Percentiles rank a stretch among this genome's conserved stretches.
These are phyloP conservation scores for Zymoseptoria pseudotritici DNA, from an alignment of 2,329 filamentous ascomycete genomes.

Conservation along the genomic window DNA sequence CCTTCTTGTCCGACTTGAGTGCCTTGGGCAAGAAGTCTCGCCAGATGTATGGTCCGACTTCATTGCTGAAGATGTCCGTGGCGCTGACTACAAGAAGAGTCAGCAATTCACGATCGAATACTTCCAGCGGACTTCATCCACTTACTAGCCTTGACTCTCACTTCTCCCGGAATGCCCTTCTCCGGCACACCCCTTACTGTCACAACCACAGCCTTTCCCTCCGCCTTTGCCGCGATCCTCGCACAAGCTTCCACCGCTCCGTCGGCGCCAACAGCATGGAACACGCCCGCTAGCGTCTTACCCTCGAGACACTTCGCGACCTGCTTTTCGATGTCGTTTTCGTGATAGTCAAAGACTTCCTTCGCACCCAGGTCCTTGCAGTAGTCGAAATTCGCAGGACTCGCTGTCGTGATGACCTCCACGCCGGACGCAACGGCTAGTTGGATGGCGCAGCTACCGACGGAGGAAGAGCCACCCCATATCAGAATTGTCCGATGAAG, in stretches of 20 bases:
- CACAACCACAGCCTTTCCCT: constrained; percentile 26
- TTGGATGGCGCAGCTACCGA: constrained; percentile 46
- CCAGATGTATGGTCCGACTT: constrained; percentile 25
- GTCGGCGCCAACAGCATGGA: constrained; percentile 22
- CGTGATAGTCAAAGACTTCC: constrained; percentile 43
- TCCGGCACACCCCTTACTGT: constrained; percentile 20
- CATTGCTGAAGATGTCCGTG: constrained; percentile 19
- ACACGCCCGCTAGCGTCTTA: constrained; percentile 27
- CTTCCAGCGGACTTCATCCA: neutral
- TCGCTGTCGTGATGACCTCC: constrained; percentile 31
- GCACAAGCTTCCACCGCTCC: constrained; percentile 21
- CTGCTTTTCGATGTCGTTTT: constrained; percentile 20
- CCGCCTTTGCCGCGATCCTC: constrained; percentile 19
- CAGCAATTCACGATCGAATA: neutral
- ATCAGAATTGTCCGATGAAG: constrained; percentile 36
- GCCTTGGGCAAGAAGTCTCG: constrained; percentile 23
- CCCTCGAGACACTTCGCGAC: constrained; percentile 23
- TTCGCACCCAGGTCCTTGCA: constrained; percentile 41
- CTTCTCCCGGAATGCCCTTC: constrained; percentile 18
- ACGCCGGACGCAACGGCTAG: constrained; percentile 44
- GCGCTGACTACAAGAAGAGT: constrained; percentile 8
- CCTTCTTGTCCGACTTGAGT: constrained; percentile 13
- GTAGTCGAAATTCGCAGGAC: constrained; percentile 33
- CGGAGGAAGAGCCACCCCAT: constrained; percentile 49
- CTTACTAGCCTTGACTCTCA: constrained; percentile 22